Evolutionary conservation across 371 early-diverging fungal genomes (phyloP).

Genomic region (Caulochytrium protostelioides): DNA sequence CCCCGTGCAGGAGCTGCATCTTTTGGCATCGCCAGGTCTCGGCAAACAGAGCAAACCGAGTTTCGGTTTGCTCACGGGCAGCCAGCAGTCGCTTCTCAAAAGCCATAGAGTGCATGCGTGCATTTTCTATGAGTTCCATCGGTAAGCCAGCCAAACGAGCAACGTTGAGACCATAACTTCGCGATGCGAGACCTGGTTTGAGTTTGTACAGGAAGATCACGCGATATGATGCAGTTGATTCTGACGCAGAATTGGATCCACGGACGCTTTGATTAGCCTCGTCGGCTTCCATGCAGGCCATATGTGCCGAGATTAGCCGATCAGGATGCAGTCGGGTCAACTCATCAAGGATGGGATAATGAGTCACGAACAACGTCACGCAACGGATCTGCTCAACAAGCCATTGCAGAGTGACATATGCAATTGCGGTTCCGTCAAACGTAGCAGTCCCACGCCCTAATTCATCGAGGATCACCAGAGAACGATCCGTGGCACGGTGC

Average conservation of each 20-base stretch:
- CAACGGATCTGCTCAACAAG: conserved; percentile 11
- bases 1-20: no score
- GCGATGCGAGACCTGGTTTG: conserved; percentile 42
- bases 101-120: conserved; percentile 31
- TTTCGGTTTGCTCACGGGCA: no score
- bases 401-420: conserved; percentile 24
- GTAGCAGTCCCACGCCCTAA: conserved; percentile 34
- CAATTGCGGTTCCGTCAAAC: conserved; percentile 33
- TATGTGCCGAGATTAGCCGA: conserved; percentile 31
- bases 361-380: conserved; percentile 45
- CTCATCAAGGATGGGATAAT: conserved; percentile 39
- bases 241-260: not conserved
- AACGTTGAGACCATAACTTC: conserved; percentile 61
- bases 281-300: conserved; percentile 37
- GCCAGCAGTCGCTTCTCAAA: no score
- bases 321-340: conserved; percentile 21
- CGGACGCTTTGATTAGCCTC: conserved; percentile 2
- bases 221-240: not conserved
- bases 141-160: conserved; percentile 58
- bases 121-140: conserved; percentile 21
- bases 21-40: no score
- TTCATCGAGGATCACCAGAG: conserved; percentile 33
- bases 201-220: conserved; percentile 72
- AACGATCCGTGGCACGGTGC: conserved; percentile 36
- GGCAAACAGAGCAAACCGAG: no score